phyloP scores from a whole-genome alignment of 306 rosid species.

The Sicyos baderoa region DNA sequence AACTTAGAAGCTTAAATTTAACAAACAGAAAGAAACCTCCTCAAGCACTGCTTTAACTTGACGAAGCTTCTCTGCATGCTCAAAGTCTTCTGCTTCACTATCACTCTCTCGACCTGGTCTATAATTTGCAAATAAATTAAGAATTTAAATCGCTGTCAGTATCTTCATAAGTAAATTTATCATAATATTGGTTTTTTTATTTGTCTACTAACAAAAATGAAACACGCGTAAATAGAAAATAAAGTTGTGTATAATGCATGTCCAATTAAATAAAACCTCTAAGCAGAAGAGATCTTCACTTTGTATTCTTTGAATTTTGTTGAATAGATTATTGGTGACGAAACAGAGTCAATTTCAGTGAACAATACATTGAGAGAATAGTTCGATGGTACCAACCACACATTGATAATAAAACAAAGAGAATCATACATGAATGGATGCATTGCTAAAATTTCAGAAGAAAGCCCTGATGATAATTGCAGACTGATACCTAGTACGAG shows the following conservation, averaged over 20 bases:
- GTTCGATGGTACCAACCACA: not conserved
- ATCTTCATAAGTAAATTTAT: not conserved
- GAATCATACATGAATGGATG: not conserved
- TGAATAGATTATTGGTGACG: not conserved
- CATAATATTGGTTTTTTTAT: not conserved
- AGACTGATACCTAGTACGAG: constrained; percentile 63
- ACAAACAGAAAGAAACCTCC: constrained; percentile 50
- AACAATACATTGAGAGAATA: not conserved
- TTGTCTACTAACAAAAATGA: not conserved
- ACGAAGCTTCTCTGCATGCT: constrained; percentile 96
- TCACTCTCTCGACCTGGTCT: constrained; percentile 86
- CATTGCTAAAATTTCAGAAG: not conserved
- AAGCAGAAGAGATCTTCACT: not conserved
- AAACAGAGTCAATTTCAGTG: not conserved
- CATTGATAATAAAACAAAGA: not conserved
- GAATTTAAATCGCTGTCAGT: not conserved
- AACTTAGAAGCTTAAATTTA: constrained; percentile 1
- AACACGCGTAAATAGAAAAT: not conserved
- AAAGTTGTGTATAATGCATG: not conserved
- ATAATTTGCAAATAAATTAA: constrained; percentile 24
- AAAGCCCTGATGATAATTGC: not conserved
- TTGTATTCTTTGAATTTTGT: constrained; percentile 2
- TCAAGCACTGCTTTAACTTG: constrained; percentile 99
- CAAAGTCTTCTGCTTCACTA: constrained; percentile 88
- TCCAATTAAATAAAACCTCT: not conserved